These are phyloP conservation scores for Xanthoconium stramineum DNA, from an alignment of 768 basidiomycete species.

Conservation along the genomic window DNA sequence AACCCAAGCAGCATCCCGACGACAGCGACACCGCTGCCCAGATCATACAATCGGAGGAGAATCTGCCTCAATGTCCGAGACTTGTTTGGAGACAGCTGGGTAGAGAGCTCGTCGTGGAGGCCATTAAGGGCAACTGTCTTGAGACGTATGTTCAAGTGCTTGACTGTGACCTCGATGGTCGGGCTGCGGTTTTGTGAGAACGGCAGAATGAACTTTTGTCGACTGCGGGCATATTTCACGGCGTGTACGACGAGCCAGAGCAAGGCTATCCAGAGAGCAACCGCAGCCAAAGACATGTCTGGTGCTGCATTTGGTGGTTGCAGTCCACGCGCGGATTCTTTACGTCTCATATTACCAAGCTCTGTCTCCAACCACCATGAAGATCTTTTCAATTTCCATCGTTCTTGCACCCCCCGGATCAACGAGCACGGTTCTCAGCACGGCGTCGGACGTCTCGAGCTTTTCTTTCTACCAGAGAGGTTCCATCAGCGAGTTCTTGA, in stretches of 20 bases:
- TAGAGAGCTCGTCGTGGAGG: constrained; percentile 43
- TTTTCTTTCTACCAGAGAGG: constrained; percentile 94
- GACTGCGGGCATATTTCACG: constrained; percentile 19
- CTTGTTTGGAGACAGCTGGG: constrained; percentile 31
- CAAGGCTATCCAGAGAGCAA: constrained; percentile 19
- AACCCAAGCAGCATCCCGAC: constrained; percentile 48
- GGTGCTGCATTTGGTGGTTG: constrained; percentile 2
- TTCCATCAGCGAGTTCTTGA: constrained; percentile 87
- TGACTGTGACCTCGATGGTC: constrained; percentile 22
- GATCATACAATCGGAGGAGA: constrained; percentile 44
- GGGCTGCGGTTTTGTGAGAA: constrained; percentile 19
- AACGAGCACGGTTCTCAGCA: constrained; percentile 59
- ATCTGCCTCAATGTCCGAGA: constrained; percentile 24
- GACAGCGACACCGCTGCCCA: constrained; percentile 44
- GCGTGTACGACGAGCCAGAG: constrained; percentile 28
- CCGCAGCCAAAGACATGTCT: constrained; percentile 19
- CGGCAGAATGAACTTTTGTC: constrained; percentile 21
- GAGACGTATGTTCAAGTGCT: constrained; percentile 32
- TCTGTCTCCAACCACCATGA: constrained; percentile 51
- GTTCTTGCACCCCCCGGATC: constrained; percentile 64
- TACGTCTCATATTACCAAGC: constrained; percentile 1
- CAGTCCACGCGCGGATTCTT: not conserved
- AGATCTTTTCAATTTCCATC: constrained; percentile 80
- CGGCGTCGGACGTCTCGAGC: constrained; percentile 76
- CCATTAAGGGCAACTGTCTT: constrained; percentile 51